Conservation (phyloP, 2,329 filamentous ascomycete genomes). For the Diplodia intermedia region DNA sequence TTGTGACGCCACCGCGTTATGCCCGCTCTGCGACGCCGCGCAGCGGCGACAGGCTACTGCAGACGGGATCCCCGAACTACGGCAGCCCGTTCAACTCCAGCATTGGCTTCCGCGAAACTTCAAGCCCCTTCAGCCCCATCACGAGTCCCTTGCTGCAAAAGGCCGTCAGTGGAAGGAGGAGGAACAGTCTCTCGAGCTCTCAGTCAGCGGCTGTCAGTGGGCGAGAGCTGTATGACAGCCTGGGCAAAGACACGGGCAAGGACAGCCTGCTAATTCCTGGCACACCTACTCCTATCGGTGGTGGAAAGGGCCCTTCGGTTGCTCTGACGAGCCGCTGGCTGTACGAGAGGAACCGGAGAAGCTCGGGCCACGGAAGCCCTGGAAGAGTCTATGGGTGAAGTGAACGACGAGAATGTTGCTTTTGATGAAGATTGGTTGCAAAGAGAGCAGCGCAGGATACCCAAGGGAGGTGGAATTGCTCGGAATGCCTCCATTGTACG, state of each 20-base stretch:
- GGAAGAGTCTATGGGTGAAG: constrained; percentile 18
- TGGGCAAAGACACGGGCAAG: constrained; percentile 39
- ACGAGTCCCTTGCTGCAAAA: constrained; percentile 68
- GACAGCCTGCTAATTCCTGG: constrained; percentile 59
- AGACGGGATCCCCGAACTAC: constrained; percentile 55
- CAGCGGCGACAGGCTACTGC: constrained; percentile 41
- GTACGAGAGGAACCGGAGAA: constrained; percentile 78
- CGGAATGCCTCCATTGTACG: constrained; percentile 9
- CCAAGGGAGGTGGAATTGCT: constrained; percentile 1
- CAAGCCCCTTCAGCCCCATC: constrained; percentile 29
- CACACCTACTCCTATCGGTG: constrained; percentile 70
- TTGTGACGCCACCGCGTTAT: constrained; percentile 87
- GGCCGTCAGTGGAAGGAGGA: constrained; percentile 64
- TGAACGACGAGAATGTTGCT: not conserved
- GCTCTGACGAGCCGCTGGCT: constrained; percentile 92
- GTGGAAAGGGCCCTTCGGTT: constrained; percentile 67
- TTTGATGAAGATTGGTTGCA: not conserved
- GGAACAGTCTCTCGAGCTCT: constrained; percentile 40
- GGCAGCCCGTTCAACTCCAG: constrained; percentile 43
- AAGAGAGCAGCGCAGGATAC: constrained; percentile 5
- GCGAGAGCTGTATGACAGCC: constrained; percentile 52
- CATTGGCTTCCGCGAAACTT: constrained; percentile 43
- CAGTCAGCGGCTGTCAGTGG: constrained; percentile 9
- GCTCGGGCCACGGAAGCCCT: constrained; percentile 36
- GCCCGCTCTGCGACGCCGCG: constrained; percentile 75